These are phyloP conservation scores for Aspergillus affinis DNA, from an alignment of 495 filamentous ascomycete species.

Conservation along the genomic window DNA sequence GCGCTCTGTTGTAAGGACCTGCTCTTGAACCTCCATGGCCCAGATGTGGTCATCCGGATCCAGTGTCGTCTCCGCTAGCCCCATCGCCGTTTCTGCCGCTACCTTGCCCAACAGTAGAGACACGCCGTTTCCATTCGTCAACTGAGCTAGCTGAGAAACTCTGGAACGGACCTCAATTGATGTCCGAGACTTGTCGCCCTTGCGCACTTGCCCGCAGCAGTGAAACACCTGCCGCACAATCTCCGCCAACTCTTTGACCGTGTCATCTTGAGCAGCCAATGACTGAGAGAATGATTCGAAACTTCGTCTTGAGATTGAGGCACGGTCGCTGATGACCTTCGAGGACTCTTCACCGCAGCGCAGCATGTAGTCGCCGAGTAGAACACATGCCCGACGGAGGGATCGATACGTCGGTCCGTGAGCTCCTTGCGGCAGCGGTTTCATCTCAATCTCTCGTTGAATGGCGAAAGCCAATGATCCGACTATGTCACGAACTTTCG, in stretches of 20 bases:
- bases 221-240: slow-evolving; percentile 39
- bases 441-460: slow-evolving; percentile 26
- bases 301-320: slow-evolving; percentile 18
- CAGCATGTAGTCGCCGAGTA: slow-evolving; percentile 37
- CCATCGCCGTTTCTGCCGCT: slow-evolving; percentile 49
- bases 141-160: slow-evolving; percentile 29
- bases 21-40: slow-evolving; percentile 47
- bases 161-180: slow-evolving; percentile 30
- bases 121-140: slow-evolving; percentile 24
- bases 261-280: slow-evolving; percentile 31
- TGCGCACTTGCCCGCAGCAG: slow-evolving; percentile 30
- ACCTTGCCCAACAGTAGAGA: slow-evolving; percentile 37
- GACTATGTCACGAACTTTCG: slow-evolving; percentile 32
- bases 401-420: slow-evolving; percentile 24
- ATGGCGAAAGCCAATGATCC: slow-evolving; percentile 26
- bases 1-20: slow-evolving; percentile 25
- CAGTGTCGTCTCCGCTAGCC: slow-evolving; percentile 44
- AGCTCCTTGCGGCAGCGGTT: slow-evolving; percentile 6
- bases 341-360: slow-evolving; percentile 28
- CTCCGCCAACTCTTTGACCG: slow-evolving; percentile 39
- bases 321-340: slow-evolving; percentile 7
- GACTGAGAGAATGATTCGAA: slow-evolving; percentile 25
- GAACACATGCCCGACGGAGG: slow-evolving; percentile 38
- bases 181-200: slow-evolving; percentile 23
- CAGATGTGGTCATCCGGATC: slow-evolving; percentile 51